Percentiles rank a stretch among this genome's conserved stretches.
phyloP scores from a whole-genome alignment of 345 rosid species.

The Citrus cavaleriei region DNA sequence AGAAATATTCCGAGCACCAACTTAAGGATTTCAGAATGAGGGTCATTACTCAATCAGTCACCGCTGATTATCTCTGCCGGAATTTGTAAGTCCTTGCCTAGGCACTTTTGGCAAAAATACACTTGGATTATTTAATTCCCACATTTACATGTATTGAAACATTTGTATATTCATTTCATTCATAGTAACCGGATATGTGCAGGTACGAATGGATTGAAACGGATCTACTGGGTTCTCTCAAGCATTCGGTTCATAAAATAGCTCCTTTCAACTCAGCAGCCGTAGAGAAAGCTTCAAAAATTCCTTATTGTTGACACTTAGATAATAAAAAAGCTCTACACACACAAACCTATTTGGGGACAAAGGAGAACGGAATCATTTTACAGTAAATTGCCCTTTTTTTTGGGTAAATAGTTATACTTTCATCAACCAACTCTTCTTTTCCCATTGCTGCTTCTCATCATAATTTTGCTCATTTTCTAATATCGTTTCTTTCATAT shows the following conservation, averaged over 20 bases:
- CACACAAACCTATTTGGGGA: too few species aligned
- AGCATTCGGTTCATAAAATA: slow-evolving; percentile 22
- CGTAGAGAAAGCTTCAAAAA: slow-evolving; percentile 21
- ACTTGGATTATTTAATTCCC: too few species aligned
- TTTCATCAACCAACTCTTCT: neutral
- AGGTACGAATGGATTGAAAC: slow-evolving; percentile 41
- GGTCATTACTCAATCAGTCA: slow-evolving; percentile 18
- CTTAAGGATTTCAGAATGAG: slow-evolving; percentile 20
- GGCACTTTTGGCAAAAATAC: too few species aligned
- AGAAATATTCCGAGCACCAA: slow-evolving; percentile 14
- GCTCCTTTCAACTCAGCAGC: slow-evolving; percentile 36
- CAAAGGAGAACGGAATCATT: too few species aligned
- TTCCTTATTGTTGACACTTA: too few species aligned
- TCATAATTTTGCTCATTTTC: neutral
- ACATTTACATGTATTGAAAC: too few species aligned
- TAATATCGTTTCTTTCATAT: too few species aligned
- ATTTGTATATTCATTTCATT: too few species aligned
- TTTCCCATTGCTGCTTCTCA: neutral
- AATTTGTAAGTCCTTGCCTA: slow-evolving; percentile 27
- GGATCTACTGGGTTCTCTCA: slow-evolving; percentile 35
- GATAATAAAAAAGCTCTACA: too few species aligned
- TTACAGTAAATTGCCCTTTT: too few species aligned
- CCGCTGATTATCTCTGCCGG: slow-evolving; percentile 40
- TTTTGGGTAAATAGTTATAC: neutral
- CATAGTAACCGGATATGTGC: neutral